Base-by-base conservation (phyloP, 805 yeast genomes). In the Candida saitoana region DNA sequence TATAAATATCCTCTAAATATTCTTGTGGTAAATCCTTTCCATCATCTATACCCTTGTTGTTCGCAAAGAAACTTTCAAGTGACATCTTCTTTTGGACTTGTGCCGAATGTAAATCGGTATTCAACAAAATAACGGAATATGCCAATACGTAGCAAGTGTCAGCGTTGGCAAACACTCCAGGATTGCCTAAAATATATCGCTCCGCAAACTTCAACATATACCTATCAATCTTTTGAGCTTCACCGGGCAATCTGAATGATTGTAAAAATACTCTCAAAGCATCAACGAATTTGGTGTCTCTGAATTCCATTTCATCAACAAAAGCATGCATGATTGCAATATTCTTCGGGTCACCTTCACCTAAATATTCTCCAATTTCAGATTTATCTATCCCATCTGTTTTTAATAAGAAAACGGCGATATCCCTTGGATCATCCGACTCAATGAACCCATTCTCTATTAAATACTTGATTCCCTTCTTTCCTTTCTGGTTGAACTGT, bases 131-230 rank as follows among this genome's bases (percentile, higher is more conserved):
- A 3, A 88, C 87, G 3, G 98, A 90, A 64, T 88, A 91, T 1
- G 96, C 88, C 47, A 93, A 72, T 25, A 90, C 86, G 61, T 93
- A 93, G 0, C 96, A 96, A 0, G 96, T 81, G 55, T 89, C 98
- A 3, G 98, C 96, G 54, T 87, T 87, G 0, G 96, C 81, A 62
- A 91, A 91, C 0, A 82, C 74, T n/a, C 71, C 71, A 7, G 96
- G 96, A 57, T 93, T 93, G 47, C 91, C 96, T 49, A 85, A 81
- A 17, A 82, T 82, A 57, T 82, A 93, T 50, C 95, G 75, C 62
- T 88, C 96, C 4, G 99, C 99, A 69, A 95, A 95, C 57, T 93
- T 91, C 59, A 93, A 77, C 96, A 95, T 87, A 58, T 82, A 88
- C 52, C 99, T 76, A 70, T 93, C 99, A 58, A 93, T 91, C 57